These are phyloP conservation scores for Physocladia obscura DNA, from an alignment of 192 early-diverging fungal species.

Conservation along the genomic window DNA sequence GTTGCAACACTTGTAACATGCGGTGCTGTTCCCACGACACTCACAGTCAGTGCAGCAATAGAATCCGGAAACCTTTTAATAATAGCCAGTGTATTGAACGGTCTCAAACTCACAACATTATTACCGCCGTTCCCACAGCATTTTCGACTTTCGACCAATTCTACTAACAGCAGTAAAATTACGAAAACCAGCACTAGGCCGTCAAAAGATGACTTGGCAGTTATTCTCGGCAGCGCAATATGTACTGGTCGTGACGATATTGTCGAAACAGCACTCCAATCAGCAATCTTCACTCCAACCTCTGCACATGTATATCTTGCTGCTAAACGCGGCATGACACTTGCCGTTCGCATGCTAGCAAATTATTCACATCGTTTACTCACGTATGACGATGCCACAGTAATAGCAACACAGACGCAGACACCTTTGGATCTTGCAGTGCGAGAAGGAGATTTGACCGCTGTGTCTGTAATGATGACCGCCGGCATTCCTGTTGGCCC, in stretches of 20 bases:
- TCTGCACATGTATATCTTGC: slow-evolving; percentile 17
- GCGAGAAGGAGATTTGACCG: neutral
- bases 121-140: too few species aligned
- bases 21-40: neutral
- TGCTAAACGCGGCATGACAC: slow-evolving; percentile 1
- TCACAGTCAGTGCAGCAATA: neutral
- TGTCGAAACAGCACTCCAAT: neutral
- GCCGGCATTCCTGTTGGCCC: slow-evolving; percentile 1
- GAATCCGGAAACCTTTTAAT: neutral
- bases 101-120: neutral
- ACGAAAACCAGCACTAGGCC: neutral
- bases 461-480: neutral
- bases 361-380: too few species aligned
- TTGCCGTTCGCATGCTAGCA: neutral
- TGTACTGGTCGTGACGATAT: slow-evolving; percentile 11
- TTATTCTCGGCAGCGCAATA: slow-evolving; percentile 2
- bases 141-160: neutral
- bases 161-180: neutral
- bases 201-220: neutral
- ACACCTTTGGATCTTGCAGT: slow-evolving; percentile 13
- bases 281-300: neutral
- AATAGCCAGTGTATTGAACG: neutral
- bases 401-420: neutral
- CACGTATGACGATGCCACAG: neutral
- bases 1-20: neutral